These are phyloP conservation scores for Elymus sibiricus DNA, from an alignment of 176 grass and related monocot genomes.

Conservation along the genomic window DNA sequence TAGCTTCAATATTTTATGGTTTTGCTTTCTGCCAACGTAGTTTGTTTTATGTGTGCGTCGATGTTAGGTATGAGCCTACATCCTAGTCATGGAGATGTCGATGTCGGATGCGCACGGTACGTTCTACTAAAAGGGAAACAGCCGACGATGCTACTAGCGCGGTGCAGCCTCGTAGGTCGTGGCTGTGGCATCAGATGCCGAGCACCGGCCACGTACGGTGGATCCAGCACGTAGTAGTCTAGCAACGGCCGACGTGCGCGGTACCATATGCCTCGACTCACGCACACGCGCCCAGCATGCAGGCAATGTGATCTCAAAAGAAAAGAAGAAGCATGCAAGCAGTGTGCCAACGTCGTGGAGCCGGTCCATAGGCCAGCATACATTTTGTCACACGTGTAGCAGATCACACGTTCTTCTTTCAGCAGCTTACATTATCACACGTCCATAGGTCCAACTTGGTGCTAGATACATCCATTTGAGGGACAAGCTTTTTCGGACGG, in stretches of 20 bases:
- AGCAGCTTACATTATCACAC: not conserved
- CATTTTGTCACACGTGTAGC: not conserved
- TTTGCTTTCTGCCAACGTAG: too few relatives aligned
- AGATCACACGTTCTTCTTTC: not conserved
- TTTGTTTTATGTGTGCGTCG: too few relatives aligned
- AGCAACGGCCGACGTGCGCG: not conserved
- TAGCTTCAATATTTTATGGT: too few relatives aligned
- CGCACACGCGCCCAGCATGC: not conserved
- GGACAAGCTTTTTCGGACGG: too few relatives aligned
- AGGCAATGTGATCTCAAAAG: too few relatives aligned
- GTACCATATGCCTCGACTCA: not conserved
- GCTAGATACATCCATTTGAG: too few relatives aligned
- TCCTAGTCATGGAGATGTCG: too few relatives aligned
- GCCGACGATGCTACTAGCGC: not conserved
- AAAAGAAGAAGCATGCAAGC: not conserved
- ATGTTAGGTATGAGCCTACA: too few relatives aligned
- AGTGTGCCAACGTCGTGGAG: not conserved
- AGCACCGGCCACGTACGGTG: not conserved
- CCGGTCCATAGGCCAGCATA: not conserved
- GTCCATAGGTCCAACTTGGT: too few relatives aligned
- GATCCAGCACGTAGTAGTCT: not conserved
- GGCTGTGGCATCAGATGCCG: not conserved
- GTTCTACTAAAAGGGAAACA: too few relatives aligned
- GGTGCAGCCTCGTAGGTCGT: not conserved
- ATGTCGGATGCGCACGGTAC: too few relatives aligned